phyloP scores from a whole-genome alignment of 257 asterid genomes.

The Solanum clarkiae region DNA sequence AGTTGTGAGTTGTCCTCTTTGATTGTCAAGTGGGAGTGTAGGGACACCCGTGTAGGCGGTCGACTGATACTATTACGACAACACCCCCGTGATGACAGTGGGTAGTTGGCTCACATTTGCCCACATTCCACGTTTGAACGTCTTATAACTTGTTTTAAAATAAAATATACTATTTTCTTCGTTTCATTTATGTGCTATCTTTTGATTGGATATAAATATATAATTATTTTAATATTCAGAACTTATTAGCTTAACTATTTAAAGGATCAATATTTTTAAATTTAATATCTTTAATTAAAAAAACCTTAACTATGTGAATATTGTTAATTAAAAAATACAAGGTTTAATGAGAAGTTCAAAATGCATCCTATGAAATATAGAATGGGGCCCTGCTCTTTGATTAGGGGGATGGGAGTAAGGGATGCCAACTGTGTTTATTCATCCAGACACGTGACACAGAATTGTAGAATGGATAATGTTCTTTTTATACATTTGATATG shows the following conservation, averaged over 20 bases:
- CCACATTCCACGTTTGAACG: neutral
- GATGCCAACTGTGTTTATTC: neutral
- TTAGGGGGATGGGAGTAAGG: neutral
- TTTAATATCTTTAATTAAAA: too few species aligned
- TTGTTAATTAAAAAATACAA: too few species aligned
- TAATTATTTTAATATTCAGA: too few species aligned
- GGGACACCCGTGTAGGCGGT: neutral
- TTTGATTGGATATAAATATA: too few species aligned
- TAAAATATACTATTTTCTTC: too few species aligned
- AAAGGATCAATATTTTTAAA: too few species aligned
- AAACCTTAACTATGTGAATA: too few species aligned
- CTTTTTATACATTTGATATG: too few species aligned
- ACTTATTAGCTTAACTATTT: too few species aligned
- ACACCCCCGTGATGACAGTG: neutral
- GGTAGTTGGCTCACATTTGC: neutral
- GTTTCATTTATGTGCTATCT: too few species aligned
- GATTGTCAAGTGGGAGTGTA: neutral
- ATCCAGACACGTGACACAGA: neutral
- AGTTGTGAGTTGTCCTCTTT: neutral
- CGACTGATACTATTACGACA: neutral
- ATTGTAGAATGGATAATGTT: neutral
- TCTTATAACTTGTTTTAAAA: too few species aligned
- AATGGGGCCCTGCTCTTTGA: neutral
- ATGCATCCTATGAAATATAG: neutral
- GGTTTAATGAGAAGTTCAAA: neutral